These are phyloP conservation scores for Tetragonia tetragonoides DNA, from an alignment of 148 eudicot species.

Conservation along the genomic window DNA sequence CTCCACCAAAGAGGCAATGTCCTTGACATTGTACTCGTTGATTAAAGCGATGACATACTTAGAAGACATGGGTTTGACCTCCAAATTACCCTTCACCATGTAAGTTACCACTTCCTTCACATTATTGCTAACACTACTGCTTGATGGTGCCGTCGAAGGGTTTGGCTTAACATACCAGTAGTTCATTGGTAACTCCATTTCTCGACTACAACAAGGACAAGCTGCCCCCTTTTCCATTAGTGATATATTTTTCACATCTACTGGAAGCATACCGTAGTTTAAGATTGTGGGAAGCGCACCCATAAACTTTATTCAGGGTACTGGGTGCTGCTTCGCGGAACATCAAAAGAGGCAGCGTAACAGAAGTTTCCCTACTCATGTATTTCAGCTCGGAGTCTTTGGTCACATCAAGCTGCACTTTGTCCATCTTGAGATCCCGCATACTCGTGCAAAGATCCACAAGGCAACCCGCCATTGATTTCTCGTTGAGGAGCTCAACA, in stretches of 20 bases:
- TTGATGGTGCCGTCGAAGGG: background rate
- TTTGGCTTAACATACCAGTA: background rate
- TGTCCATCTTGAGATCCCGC: background rate
- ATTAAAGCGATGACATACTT: background rate
- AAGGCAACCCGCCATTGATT: conserved; percentile 3
- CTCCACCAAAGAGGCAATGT: background rate
- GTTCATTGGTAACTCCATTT: background rate
- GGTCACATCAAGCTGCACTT: background rate
- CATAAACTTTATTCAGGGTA: background rate
- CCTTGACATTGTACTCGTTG: conserved; percentile 2
- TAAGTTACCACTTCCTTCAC: conserved; percentile 11
- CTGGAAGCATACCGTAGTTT: background rate
- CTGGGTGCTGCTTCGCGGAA: background rate
- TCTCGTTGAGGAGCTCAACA: background rate
- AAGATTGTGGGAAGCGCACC: background rate
- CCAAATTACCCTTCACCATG: conserved; percentile 11
- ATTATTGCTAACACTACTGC: background rate
- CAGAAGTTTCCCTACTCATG: background rate
- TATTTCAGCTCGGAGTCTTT: background rate
- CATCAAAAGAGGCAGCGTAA: background rate
- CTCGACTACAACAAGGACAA: background rate
- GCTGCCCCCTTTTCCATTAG: background rate
- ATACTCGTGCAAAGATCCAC: background rate
- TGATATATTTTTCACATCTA: background rate
- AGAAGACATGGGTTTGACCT: conserved; percentile 9